phyloP scores from a whole-genome alignment of 352 stramenopile species.

The Phytophthora cactorum region DNA sequence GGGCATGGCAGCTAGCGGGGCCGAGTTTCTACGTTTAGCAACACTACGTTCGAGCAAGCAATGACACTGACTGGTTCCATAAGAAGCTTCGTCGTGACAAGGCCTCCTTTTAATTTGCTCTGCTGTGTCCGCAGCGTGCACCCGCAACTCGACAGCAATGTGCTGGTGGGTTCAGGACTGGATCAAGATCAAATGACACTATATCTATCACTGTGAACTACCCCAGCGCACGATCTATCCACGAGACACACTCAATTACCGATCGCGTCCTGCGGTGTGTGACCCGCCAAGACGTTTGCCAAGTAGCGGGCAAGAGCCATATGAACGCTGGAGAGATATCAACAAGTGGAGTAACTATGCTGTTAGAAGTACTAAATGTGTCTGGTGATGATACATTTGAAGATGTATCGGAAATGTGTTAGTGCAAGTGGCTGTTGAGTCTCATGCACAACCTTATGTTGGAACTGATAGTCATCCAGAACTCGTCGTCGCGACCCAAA shows the following conservation, averaged over 20 bases:
- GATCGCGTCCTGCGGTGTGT: not conserved
- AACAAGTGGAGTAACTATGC: not conserved
- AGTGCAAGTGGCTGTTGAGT: not conserved
- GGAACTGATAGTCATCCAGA: not conserved
- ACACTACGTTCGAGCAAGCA: too few species aligned
- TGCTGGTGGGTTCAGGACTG: not conserved
- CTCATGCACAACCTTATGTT: not conserved
- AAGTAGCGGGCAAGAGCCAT: not conserved
- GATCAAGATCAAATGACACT: not conserved
- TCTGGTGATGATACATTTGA: not conserved
- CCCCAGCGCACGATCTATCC: not conserved
- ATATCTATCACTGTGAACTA: not conserved
- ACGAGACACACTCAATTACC: not conserved
- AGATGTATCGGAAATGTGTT: not conserved
- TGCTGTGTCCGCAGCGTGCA: too few species aligned
- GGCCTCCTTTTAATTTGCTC: too few species aligned
- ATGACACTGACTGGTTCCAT: too few species aligned
- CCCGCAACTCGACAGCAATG: not conserved
- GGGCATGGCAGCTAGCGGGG: too few species aligned
- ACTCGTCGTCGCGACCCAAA: not conserved
- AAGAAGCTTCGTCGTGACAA: too few species aligned
- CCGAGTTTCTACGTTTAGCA: too few species aligned
- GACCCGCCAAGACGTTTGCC: not conserved
- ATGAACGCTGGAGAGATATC: not conserved
- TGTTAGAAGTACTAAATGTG: not conserved